These are phyloP conservation scores for Pythium sp. DNA, from an alignment of 352 stramenopile species.

Conservation along the genomic window DNA sequence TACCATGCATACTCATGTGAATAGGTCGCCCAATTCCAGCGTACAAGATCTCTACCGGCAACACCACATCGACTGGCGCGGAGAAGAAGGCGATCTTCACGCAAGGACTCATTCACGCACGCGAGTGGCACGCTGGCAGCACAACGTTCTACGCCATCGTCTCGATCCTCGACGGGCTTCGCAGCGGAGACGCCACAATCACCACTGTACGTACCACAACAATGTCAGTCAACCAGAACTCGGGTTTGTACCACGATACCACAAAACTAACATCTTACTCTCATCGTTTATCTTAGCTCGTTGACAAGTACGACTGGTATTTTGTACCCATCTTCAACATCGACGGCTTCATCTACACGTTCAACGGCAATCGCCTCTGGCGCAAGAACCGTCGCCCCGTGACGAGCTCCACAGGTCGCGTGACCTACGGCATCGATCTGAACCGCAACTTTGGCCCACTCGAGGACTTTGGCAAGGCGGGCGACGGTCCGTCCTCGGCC, in stretches of 20 bases:
- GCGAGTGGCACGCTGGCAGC: slow-evolving; percentile 14
- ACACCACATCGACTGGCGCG: background rate
- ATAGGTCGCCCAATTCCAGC: slow-evolving; percentile 21
- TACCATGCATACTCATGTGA: background rate
- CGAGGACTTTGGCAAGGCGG: slow-evolving; percentile 13
- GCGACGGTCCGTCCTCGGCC: slow-evolving; percentile 15
- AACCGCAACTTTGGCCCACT: slow-evolving; percentile 32
- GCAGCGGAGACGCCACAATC: slow-evolving; percentile 12
- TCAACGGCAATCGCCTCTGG: slow-evolving; percentile 23
- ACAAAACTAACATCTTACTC: no score
- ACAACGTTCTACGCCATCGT: slow-evolving; percentile 17
- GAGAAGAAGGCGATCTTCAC: slow-evolving; percentile 18
- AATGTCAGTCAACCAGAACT: background rate
- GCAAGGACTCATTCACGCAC: slow-evolving; percentile 20
- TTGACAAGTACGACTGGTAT: slow-evolving; percentile 23
- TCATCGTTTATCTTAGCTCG: background rate
- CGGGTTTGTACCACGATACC: no score
- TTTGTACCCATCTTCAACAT: slow-evolving; percentile 37
- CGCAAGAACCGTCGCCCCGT: slow-evolving; percentile 31
- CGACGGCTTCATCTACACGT: slow-evolving; percentile 31
- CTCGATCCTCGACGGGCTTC: slow-evolving; percentile 21
- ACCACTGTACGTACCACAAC: background rate
- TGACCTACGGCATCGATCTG: slow-evolving; percentile 26
- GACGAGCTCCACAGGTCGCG: background rate
- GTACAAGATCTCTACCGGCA: slow-evolving; percentile 23